A percentile compares a stretch with the other conserved stretches of the same genome.
phyloP scores from a whole-genome alignment of 2,329 filamentous ascomycete genomes.

The Dryadomyces sulphureus region DNA sequence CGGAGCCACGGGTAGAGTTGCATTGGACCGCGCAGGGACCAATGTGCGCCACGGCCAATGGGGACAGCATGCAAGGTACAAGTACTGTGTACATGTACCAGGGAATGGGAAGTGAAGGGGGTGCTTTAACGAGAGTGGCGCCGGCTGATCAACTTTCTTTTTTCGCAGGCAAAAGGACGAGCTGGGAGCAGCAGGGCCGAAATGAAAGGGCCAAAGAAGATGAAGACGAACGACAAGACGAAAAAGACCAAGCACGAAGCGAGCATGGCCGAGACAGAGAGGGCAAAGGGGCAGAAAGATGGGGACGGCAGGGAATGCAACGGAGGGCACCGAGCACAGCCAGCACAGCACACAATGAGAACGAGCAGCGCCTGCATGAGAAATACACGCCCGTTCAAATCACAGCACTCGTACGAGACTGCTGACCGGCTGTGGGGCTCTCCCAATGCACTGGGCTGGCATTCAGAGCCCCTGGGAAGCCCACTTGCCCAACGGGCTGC shows the following conservation, averaged over 20 bases:
- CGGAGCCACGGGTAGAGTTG: background rate
- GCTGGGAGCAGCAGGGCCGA: background rate
- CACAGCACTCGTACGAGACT: background rate
- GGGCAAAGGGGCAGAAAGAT: background rate
- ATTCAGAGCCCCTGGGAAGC: background rate
- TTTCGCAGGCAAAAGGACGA: background rate
- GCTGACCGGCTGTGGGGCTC: too few relatives aligned
- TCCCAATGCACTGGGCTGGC: slow-evolving; percentile 3
- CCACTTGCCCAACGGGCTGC: background rate
- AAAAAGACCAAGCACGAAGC: too few relatives aligned
- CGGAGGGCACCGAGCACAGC: background rate
- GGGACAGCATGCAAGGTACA: slow-evolving; percentile 2
- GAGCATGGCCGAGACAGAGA: background rate
- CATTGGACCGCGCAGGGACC: background rate
- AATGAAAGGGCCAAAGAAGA: background rate
- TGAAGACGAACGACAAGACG: background rate
- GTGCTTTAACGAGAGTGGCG: background rate
- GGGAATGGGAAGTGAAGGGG: slow-evolving; percentile 1
- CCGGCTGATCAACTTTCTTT: background rate
- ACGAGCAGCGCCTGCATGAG: too few relatives aligned
- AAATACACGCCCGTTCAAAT: too few relatives aligned
- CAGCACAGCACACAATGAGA: too few relatives aligned
- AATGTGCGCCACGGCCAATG: background rate
- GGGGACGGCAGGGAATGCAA: background rate
- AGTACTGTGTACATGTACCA: background rate